These are phyloP conservation scores for Penicillium crystallinum DNA, from an alignment of 495 filamentous ascomycete genomes.

Conservation along the genomic window DNA sequence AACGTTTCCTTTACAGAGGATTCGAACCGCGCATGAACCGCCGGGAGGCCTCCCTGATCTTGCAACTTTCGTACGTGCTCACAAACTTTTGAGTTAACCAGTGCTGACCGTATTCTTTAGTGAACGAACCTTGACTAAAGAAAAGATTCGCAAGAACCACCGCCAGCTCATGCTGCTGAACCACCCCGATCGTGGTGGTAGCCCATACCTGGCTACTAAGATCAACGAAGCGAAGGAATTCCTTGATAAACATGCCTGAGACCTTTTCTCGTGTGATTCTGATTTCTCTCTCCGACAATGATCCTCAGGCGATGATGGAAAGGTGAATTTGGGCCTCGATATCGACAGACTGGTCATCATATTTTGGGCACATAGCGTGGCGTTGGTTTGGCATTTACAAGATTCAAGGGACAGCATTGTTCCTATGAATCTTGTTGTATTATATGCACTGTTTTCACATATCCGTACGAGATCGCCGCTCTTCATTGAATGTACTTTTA, in stretches of 20 bases:
- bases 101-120: constrained; percentile 40
- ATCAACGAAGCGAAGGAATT: constrained; percentile 98
- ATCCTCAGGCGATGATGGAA: neutral
- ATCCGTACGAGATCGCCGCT: constrained; percentile 42
- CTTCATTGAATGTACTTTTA: constrained; percentile 29
- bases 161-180: constrained; percentile 95
- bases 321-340: neutral
- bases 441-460: constrained; percentile 27
- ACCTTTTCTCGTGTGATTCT: neutral
- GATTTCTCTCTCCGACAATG: neutral
- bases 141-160: constrained; percentile 93
- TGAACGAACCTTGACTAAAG: constrained; percentile 79
- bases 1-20: constrained; percentile 42
- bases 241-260: constrained; percentile 64
- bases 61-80: constrained; percentile 73
- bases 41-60: constrained; percentile 83
- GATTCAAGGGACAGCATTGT: constrained; percentile 11
- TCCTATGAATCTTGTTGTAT: constrained; percentile 17
- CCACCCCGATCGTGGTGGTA: constrained; percentile 95
- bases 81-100: neutral
- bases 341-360: constrained; percentile 9
- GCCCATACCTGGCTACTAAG: constrained; percentile 93
- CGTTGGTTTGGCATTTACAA: constrained; percentile 37
- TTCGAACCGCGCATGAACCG: constrained; percentile 93
- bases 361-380: constrained; percentile 44